Evolutionary conservation across 306 rosid genomes (phyloP).

Genomic region (Casuarina glauca): DNA sequence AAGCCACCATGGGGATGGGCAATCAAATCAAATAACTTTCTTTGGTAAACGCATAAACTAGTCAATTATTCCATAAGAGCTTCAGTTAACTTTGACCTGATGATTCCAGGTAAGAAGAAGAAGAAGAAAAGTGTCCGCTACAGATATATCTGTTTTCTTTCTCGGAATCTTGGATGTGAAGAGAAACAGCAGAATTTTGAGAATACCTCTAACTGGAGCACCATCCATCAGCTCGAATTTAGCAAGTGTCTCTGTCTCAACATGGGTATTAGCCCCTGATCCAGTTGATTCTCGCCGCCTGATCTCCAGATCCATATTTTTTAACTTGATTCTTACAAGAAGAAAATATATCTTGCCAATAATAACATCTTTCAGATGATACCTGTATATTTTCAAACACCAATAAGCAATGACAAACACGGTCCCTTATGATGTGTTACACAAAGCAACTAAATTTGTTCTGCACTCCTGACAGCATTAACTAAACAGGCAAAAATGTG

Average conservation of each 20-base stretch:
- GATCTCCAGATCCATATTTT: slow-evolving; percentile 98
- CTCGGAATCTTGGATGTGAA: not conserved
- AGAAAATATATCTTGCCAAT: slow-evolving; percentile 95
- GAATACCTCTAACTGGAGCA: slow-evolving; percentile 97
- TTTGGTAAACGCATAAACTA: not conserved
- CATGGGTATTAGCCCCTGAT: slow-evolving; percentile 96
- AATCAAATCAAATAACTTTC: not conserved
- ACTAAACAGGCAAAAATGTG: not conserved
- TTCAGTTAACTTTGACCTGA: not conserved
- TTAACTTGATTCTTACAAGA: slow-evolving; percentile 97
- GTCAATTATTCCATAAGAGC: not conserved
- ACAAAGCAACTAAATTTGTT: not conserved
- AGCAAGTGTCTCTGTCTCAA: slow-evolving; percentile 97
- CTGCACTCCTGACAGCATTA: not conserved
- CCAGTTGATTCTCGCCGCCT: slow-evolving; percentile 98
- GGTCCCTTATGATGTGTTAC: not conserved
- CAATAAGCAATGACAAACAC: slow-evolving; percentile 14
- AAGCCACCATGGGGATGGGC: slow-evolving; percentile 5
- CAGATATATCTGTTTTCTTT: not conserved
- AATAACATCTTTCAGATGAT: slow-evolving; percentile 93
- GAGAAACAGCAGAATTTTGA: slow-evolving; percentile 1
- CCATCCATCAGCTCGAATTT: slow-evolving; percentile 99
- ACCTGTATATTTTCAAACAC: slow-evolving; percentile 53
- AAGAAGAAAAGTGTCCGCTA: no score
- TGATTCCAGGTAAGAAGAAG: not conserved